A percentile compares a stretch with the other conserved stretches of the same genome.
Conservation (phyloP, 2,329 filamentous ascomycete species). For the Cordyceps javanica region DNA sequence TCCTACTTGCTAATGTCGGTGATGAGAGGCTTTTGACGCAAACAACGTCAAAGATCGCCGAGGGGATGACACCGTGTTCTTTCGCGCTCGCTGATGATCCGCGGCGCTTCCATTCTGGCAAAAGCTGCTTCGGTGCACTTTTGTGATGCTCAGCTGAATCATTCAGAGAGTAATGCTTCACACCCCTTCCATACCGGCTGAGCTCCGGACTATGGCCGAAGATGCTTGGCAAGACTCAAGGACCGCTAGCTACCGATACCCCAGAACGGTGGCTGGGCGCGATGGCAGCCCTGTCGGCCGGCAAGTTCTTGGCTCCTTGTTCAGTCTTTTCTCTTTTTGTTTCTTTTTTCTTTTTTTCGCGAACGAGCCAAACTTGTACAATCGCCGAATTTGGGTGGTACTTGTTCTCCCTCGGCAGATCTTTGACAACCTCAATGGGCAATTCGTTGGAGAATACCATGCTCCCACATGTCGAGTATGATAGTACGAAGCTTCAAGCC, state of each 20-base stretch:
- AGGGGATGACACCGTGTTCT: background rate
- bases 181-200: background rate
- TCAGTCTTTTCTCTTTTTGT: too few species aligned
- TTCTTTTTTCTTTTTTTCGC: background rate
- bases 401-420: background rate
- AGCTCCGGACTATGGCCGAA: background rate
- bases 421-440: background rate
- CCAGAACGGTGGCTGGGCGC: background rate
- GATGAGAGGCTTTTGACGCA: background rate
- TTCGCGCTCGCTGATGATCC: background rate
- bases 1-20: too few species aligned
- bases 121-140: background rate
- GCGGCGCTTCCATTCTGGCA: background rate
- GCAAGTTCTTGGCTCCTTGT: too few species aligned
- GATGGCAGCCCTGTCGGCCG: background rate
- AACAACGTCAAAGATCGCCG: background rate
- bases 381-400: background rate
- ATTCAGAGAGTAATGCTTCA: background rate
- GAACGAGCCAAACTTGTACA: background rate
- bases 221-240: background rate
- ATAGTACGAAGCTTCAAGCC: background rate
- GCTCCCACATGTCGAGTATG: background rate
- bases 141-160: background rate
- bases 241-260: background rate
- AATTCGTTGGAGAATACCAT: background rate